A percentile compares a stretch with the other conserved stretches of the same genome.
Evolutionary conservation across 352 stramenopile genomes (phyloP).

Genomic region (Salisapilia sapeloensis): DNA sequence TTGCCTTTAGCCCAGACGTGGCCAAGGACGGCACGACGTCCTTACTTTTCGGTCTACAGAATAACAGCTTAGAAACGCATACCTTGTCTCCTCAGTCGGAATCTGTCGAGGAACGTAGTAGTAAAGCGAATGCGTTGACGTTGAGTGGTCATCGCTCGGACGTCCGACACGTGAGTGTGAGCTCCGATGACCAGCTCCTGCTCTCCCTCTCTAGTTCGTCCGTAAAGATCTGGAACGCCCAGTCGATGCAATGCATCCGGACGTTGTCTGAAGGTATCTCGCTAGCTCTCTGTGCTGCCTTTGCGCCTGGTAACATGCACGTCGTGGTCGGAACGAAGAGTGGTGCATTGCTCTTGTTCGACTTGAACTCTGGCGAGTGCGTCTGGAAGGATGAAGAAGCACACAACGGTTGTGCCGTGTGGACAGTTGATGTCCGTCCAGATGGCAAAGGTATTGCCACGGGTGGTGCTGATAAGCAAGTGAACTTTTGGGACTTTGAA

Average conservation of each 20-base stretch:
- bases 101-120: slow-evolving; percentile 49
- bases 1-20: slow-evolving; percentile 68
- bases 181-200: slow-evolving; percentile 81
- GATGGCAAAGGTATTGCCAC: slow-evolving; percentile 88
- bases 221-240: slow-evolving; percentile 88
- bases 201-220: slow-evolving; percentile 69
- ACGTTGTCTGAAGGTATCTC: slow-evolving; percentile 69
- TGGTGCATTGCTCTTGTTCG: slow-evolving; percentile 86
- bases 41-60: slow-evolving; percentile 78
- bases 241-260: slow-evolving; percentile 82
- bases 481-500: slow-evolving; percentile 99
- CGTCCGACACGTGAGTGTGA: slow-evolving; percentile 78
- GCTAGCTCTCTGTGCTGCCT: slow-evolving; percentile 85
- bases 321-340: slow-evolving; percentile 95
- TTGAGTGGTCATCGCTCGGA: slow-evolving; percentile 85
- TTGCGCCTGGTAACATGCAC: slow-evolving; percentile 94
- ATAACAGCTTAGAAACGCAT: slow-evolving; percentile 87
- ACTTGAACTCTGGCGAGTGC: slow-evolving; percentile 92
- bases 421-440: slow-evolving; percentile 90
- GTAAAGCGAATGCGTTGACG: slow-evolving; percentile 46
- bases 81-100: slow-evolving; percentile 27
- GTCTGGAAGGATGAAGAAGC: slow-evolving; percentile 75
- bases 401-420: slow-evolving; percentile 91
- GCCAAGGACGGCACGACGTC: slow-evolving; percentile 69
- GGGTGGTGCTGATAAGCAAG: slow-evolving; percentile 92